A percentile compares a stretch with the other conserved stretches of the same genome.
Conservation (phyloP, 176 grass and related monocot species). For the Oryza nivara region DNA sequence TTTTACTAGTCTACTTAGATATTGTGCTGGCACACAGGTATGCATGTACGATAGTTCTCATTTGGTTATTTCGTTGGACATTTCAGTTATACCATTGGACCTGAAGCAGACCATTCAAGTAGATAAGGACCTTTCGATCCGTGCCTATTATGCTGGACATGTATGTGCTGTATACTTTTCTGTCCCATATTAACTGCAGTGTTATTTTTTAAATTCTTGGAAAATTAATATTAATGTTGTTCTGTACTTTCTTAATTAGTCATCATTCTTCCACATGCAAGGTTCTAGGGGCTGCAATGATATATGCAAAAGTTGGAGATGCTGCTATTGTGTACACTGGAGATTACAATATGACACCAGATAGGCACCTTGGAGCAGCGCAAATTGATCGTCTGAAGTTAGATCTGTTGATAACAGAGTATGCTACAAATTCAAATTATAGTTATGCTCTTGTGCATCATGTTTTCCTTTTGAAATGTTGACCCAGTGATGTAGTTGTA, state of each 20-base stretch:
- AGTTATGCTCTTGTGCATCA: constrained; percentile 11
- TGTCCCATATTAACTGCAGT: background rate
- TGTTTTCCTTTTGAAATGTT: constrained; percentile 8
- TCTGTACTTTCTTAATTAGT: constrained; percentile 33
- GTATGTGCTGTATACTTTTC: constrained; percentile 50
- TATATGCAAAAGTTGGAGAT: constrained; percentile 86
- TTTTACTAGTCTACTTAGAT: constrained; percentile 31
- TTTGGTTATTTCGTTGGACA: constrained; percentile 24
- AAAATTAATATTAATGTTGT: constrained; percentile 16
- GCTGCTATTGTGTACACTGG: constrained; percentile 84
- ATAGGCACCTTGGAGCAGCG: constrained; percentile 96
- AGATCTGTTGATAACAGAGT: constrained; percentile 95
- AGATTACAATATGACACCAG: constrained; percentile 99
- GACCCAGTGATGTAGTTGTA: background rate
- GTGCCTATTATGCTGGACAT: constrained; percentile 98
- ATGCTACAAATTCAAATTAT: constrained; percentile 29
- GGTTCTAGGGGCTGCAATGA: constrained; percentile 97
- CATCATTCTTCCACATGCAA: constrained; percentile 39
- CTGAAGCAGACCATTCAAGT: constrained; percentile 94
- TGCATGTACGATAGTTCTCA: constrained; percentile 12
- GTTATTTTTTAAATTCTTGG: constrained; percentile 11
- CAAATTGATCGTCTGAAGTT: constrained; percentile 87
- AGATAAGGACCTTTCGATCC: constrained; percentile 82
- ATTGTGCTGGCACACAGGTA: background rate
- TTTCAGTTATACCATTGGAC: constrained; percentile 83